These are phyloP conservation scores for Suhomyces bokatorum DNA, from an alignment of 1,139 yeast species.

Conservation along the genomic window DNA sequence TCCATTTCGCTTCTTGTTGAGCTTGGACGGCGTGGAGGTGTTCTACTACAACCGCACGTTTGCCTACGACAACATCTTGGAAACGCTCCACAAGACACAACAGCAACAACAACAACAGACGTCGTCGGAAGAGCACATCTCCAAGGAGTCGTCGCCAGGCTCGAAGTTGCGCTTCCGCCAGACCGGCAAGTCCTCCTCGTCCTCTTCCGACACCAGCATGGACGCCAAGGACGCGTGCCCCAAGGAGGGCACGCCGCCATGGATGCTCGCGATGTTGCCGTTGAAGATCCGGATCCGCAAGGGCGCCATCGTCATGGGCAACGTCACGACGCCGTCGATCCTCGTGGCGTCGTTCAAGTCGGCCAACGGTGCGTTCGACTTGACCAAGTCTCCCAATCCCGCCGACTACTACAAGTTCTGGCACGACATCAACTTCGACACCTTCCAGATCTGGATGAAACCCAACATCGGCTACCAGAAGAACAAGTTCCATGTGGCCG, in stretches of 20 bases:
- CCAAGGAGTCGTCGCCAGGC: conserved; percentile 3
- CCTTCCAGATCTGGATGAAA: conserved; percentile 59
- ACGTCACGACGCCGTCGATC: conserved; percentile 71
- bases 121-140: conserved; percentile 1
- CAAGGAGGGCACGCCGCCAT: conserved; percentile 1
- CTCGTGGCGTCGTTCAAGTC: conserved; percentile 59
- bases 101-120: background rate
- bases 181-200: background rate
- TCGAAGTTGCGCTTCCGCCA: conserved; percentile 7
- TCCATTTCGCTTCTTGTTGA: conserved; percentile 61
- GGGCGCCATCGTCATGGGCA: conserved; percentile 80
- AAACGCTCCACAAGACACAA: conserved; percentile 29
- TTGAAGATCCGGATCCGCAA: conserved; percentile 56
- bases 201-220: conserved; percentile 4
- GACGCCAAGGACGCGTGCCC: conserved; percentile 1
- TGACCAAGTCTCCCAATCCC: conserved; percentile 45
- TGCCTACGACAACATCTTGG: conserved; percentile 70
- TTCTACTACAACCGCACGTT: conserved; percentile 76
- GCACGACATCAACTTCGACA: conserved; percentile 44
- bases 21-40: conserved; percentile 75
- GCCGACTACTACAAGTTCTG: conserved; percentile 57
- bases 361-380: conserved; percentile 63
- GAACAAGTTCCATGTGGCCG: conserved; percentile 12
- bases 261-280: conserved; percentile 52
- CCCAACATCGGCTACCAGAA: conserved; percentile 63